Percentiles rank a stretch among this genome's conserved stretches.
phyloP scores from a whole-genome alignment of 2,329 filamentous ascomycete species.

The Lecanicillium sp. region DNA sequence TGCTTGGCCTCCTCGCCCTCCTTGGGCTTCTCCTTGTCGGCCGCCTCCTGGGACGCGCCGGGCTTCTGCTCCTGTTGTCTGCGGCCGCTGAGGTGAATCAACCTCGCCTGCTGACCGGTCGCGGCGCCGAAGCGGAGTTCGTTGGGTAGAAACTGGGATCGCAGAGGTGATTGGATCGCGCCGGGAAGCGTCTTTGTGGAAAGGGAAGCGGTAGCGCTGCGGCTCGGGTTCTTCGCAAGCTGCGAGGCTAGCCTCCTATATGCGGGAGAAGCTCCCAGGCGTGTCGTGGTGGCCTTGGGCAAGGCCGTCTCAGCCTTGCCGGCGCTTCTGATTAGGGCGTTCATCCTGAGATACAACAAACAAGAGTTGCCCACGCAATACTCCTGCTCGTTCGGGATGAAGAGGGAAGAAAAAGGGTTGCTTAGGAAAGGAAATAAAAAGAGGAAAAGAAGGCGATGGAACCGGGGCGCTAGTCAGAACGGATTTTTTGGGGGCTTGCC shows the following conservation, averaged over 20 bases:
- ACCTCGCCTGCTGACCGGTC: conserved; percentile 24
- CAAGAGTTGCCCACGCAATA: conserved; percentile 20
- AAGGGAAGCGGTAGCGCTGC: conserved; percentile 21
- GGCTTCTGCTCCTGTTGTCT: conserved; percentile 32
- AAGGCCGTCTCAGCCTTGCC: conserved; percentile 36
- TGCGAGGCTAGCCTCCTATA: conserved; percentile 41
- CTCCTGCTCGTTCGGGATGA: conserved; percentile 1
- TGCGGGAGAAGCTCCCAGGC: conserved; percentile 33
- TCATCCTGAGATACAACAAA: conserved; percentile 35
- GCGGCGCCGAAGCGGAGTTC: conserved; percentile 29
- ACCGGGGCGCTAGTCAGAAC: conserved; percentile 5
- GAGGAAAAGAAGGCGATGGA: conserved; percentile 13
- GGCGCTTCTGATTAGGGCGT: conserved; percentile 39
- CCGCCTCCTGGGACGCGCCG: conserved; percentile 25
- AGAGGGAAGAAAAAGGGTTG: background rate
- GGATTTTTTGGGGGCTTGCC: background rate
- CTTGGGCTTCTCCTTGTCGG: conserved; percentile 36
- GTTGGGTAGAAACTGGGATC: conserved; percentile 39
- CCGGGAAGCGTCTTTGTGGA: conserved; percentile 22
- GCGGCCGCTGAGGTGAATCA: conserved; percentile 28
- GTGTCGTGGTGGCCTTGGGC: conserved; percentile 33
- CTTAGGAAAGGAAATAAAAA: background rate
- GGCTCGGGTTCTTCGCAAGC: conserved; percentile 24
- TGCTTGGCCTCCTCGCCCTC: conserved; percentile 27
- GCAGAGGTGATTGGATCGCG: conserved; percentile 33